These are phyloP conservation scores for Candida sp. DNA, from an alignment of 1,139 yeast genomes.

Conservation along the genomic window DNA sequence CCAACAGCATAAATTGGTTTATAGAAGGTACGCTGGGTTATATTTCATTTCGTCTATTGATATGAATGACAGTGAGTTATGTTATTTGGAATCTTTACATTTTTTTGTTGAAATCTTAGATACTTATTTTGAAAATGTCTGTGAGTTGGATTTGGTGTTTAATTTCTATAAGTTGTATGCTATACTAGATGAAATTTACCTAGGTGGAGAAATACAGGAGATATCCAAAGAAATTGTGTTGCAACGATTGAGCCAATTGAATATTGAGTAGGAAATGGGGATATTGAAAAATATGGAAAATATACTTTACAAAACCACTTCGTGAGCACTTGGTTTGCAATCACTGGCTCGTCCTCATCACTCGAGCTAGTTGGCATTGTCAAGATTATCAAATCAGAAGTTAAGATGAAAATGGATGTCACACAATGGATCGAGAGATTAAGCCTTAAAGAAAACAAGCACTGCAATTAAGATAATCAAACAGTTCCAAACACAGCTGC, in stretches of 20 bases:
- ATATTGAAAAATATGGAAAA: too few relatives aligned
- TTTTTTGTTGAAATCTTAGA: constrained; percentile 88
- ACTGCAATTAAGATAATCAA: too few relatives aligned
- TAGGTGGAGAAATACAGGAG: constrained; percentile 80
- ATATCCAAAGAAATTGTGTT: constrained; percentile 59
- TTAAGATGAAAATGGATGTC: too few relatives aligned
- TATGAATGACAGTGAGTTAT: constrained; percentile 71
- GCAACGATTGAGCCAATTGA: constrained; percentile 49
- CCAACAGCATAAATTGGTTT: constrained; percentile 71
- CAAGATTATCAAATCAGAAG: too few relatives aligned
- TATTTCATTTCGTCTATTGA: constrained; percentile 83
- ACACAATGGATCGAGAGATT: too few relatives aligned
- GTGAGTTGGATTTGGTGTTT: constrained; percentile 88
- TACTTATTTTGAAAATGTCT: constrained; percentile 82
- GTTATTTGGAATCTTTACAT: constrained; percentile 81
- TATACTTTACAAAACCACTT: too few relatives aligned
- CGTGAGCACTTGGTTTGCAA: too few relatives aligned
- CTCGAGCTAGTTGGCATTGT: too few relatives aligned
- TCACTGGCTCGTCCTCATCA: too few relatives aligned
- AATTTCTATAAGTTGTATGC: constrained; percentile 72
- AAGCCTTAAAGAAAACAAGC: too few relatives aligned
- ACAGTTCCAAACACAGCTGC: too few relatives aligned
- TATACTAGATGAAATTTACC: constrained; percentile 70
- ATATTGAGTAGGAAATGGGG: constrained; percentile 14
- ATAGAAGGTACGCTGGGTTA: constrained; percentile 89